Conservation (phyloP, 495 filamentous ascomycete species). For the Tuber borchii region DNA sequence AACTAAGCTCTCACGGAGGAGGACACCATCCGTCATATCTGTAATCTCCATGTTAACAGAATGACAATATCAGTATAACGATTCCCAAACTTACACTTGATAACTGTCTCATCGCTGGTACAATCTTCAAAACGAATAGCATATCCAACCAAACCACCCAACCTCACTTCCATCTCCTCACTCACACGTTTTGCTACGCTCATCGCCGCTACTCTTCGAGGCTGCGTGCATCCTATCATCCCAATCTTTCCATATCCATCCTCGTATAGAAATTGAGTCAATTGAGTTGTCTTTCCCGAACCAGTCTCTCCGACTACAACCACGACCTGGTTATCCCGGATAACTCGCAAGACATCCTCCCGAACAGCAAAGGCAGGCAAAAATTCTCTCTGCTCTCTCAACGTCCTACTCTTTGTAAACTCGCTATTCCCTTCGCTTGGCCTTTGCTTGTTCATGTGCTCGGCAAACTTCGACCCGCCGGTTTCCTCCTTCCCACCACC, state of each 20-base stretch:
- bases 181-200: conserved; percentile 95
- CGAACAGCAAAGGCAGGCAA: conserved; percentile 94
- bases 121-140: conserved; percentile 99
- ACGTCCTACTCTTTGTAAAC: conserved; percentile 85
- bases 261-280: conserved; percentile 92
- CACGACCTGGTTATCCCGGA: conserved; percentile 93
- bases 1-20: conserved; percentile 85
- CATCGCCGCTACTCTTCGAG: conserved; percentile 93
- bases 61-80: conserved; percentile 1
- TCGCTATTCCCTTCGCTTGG: conserved; percentile 71
- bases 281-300: conserved; percentile 92
- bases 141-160: conserved; percentile 86
- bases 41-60: conserved; percentile 36
- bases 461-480: conserved; percentile 73
- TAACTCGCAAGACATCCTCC: conserved; percentile 88
- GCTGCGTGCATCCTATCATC: conserved; percentile 95
- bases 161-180: conserved; percentile 97
- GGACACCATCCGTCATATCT: conserved; percentile 96
- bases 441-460: conserved; percentile 70
- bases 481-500: conserved; percentile 63
- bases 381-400: conserved; percentile 87
- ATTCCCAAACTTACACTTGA: conserved; percentile 64
- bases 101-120: conserved; percentile 84
- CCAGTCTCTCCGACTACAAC: conserved; percentile 97
- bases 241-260: conserved; percentile 82